phyloP scores from a whole-genome alignment of 306 rosid species.

The Astragalus membranaceus region DNA sequence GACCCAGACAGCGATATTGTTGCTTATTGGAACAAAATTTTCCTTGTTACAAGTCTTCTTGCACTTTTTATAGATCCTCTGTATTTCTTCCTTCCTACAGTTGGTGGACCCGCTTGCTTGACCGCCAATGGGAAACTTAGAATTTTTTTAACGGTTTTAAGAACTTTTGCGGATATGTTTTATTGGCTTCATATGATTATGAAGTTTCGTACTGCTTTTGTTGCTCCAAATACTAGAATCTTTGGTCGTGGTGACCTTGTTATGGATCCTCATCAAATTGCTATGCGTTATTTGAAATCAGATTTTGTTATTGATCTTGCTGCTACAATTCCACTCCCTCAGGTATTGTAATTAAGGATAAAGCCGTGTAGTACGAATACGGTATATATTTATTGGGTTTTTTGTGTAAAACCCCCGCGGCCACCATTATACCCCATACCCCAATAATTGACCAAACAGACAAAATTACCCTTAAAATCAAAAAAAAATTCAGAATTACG shows the following conservation, averaged over 20 bases:
- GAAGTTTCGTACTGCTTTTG: slow-evolving; percentile 83
- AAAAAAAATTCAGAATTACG: too few species aligned
- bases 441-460: too few species aligned
- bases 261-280: slow-evolving; percentile 58
- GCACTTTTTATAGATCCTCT: slow-evolving; percentile 85
- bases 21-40: slow-evolving; percentile 64
- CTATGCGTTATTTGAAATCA: slow-evolving; percentile 58
- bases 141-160: slow-evolving; percentile 42
- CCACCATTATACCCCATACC: too few species aligned
- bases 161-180: slow-evolving; percentile 71
- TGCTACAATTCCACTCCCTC: slow-evolving; percentile 77
- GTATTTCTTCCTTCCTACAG: slow-evolving; percentile 64
- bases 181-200: slow-evolving; percentile 63
- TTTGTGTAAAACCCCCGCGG: too few species aligned
- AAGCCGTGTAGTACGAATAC: too few species aligned
- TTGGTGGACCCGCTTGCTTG: slow-evolving; percentile 71
- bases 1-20: slow-evolving; percentile 83
- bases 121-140: slow-evolving; percentile 28
- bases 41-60: slow-evolving; percentile 57
- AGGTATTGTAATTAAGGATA: too few species aligned
- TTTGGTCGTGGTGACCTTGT: slow-evolving; percentile 91
- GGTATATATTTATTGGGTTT: too few species aligned
- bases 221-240: slow-evolving; percentile 71
- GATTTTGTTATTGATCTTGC: slow-evolving; percentile 88
- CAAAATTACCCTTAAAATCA: too few species aligned